Percentiles rank a stretch among this genome's conserved stretches.
Conservation (phyloP, 176 grass and related monocot species). For the Ensete glaucum region DNA sequence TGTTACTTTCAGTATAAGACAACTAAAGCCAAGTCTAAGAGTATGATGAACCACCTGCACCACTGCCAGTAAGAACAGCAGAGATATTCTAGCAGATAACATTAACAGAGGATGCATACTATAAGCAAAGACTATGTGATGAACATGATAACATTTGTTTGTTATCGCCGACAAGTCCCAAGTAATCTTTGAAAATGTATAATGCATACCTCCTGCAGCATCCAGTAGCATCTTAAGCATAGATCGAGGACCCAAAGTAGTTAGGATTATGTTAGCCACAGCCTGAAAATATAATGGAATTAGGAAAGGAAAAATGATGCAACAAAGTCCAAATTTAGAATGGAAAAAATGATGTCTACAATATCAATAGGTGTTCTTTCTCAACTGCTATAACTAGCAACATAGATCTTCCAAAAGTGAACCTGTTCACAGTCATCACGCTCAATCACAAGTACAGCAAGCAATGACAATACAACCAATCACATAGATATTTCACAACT, state of each 20-base stretch:
- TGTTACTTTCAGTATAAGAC: no score
- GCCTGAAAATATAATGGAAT: constrained; percentile 35
- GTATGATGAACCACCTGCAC: no score
- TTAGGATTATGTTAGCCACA: constrained; percentile 82
- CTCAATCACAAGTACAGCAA: no score
- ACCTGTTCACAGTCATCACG: no score
- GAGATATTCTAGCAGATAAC: no score
- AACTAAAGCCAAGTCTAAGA: no score
- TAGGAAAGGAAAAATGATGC: neutral
- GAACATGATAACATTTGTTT: no score
- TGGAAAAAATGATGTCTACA: neutral
- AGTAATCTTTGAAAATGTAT: neutral
- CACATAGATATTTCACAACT: no score
- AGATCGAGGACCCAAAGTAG: constrained; percentile 82
- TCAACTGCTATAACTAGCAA: neutral
- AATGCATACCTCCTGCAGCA: constrained; percentile 56
- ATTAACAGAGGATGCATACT: no score
- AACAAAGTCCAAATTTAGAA: neutral
- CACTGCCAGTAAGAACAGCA: no score
- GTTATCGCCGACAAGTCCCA: neutral
- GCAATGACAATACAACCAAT: neutral
- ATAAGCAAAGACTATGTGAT: no score
- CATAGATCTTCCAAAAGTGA: no score
- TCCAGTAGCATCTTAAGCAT: constrained; percentile 98
- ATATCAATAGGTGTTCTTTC: neutral